Percentiles rank a stretch among this genome's conserved stretches.
Evolutionary conservation across 2,329 filamentous ascomycete genomes (phyloP).

Genomic region (Teratosphaeriaceae sp.): DNA sequence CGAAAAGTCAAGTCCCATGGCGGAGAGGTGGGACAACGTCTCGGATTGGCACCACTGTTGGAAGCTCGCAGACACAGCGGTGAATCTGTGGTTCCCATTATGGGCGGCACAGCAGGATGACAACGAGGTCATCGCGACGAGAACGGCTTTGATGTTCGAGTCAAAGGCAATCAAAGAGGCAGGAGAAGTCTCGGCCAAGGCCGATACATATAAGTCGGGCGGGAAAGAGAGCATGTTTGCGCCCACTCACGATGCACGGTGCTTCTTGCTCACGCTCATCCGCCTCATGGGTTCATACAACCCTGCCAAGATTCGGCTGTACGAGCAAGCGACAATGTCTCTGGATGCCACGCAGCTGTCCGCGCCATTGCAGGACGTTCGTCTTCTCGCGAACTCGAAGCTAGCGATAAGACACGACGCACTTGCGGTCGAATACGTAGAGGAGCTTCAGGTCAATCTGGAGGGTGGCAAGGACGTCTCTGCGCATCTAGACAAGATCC

Average conservation of each 20-base stretch:
- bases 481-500: too few species aligned
- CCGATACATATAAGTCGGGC: neutral
- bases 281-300: neutral
- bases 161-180: neutral
- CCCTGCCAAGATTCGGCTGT: neutral
- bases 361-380: neutral
- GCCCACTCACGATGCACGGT: neutral
- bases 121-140: neutral
- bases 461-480: too few species aligned
- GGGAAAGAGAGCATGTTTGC: neutral
- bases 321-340: neutral
- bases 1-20: neutral
- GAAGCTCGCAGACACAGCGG: slow-evolving; percentile 11
- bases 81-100: slow-evolving; percentile 17
- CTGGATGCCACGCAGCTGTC: neutral
- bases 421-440: too few species aligned
- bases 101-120: slow-evolving; percentile 10
- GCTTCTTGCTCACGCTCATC: neutral
- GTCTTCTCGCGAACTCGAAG: too few species aligned
- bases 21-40: slow-evolving; percentile 1
- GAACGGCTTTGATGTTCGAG: neutral
- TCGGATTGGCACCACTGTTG: slow-evolving; percentile 12
- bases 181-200: too few species aligned
- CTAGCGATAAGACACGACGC: too few species aligned
- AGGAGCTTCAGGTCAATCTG: too few species aligned